A percentile compares a stretch with the other conserved stretches of the same genome.
Evolutionary conservation across 2,329 filamentous ascomycete genomes (phyloP).

Genomic region (Colletotrichum echinochloae): DNA sequence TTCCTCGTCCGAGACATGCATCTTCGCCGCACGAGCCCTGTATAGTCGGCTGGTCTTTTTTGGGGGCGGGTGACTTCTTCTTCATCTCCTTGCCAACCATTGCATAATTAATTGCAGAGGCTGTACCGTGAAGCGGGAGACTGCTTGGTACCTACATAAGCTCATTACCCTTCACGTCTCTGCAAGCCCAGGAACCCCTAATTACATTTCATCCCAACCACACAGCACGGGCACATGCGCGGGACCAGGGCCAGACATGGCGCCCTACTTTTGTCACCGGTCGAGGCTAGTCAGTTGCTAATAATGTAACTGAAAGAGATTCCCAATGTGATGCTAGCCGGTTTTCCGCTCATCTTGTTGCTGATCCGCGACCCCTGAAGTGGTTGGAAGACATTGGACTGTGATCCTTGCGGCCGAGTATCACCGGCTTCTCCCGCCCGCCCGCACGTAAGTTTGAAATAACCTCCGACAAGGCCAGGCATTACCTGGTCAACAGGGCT

Average conservation of each 20-base stretch:
- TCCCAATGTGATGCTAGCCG: not conserved
- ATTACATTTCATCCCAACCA: constrained; percentile 15
- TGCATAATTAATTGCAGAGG: not conserved
- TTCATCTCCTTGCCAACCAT: not conserved
- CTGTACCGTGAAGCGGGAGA: not conserved
- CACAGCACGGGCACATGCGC: not conserved
- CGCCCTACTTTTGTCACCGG: not conserved
- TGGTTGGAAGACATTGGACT: not conserved
- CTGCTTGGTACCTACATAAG: not conserved
- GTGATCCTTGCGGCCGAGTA: not conserved
- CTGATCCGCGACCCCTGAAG: not conserved
- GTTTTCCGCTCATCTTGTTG: not conserved
- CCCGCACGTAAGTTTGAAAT: not conserved
- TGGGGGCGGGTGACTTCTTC: too few relatives aligned
- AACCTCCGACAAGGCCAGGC: not conserved
- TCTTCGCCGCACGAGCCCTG: constrained; percentile 1
- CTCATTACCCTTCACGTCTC: not conserved
- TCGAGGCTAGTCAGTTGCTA: not conserved
- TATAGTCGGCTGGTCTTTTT: not conserved
- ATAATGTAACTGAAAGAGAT: not conserved
- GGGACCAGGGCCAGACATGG: not conserved
- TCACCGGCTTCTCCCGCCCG: not conserved
- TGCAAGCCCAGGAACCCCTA: not conserved
- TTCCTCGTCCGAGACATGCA: constrained; percentile 15
- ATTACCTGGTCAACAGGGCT: not conserved